Evolutionary conservation across 2,329 filamentous ascomycete genomes (phyloP).

Genomic region (Ophiostoma sp.): DNA sequence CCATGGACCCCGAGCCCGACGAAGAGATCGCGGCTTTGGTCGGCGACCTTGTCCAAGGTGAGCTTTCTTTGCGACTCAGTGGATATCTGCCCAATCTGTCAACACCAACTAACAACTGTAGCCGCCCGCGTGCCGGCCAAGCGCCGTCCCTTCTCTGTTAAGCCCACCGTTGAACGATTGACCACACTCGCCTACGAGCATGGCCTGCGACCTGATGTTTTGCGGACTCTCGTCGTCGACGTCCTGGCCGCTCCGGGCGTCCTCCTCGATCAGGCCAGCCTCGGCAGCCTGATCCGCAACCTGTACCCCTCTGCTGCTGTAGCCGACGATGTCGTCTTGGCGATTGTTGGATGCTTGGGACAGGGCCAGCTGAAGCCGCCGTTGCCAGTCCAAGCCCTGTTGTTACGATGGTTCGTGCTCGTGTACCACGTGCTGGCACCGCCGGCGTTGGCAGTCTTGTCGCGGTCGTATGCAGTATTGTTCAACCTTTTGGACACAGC

Average conservation of each 20-base stretch:
- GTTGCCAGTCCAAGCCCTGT: constrained; percentile 65
- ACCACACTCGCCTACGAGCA: constrained; percentile 64
- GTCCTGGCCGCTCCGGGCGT: constrained; percentile 58
- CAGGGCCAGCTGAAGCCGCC: constrained; percentile 75
- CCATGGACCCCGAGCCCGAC: constrained; percentile 29
- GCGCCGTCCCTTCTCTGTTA: constrained; percentile 62
- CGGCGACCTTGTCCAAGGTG: constrained; percentile 31
- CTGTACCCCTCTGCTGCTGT: constrained; percentile 72
- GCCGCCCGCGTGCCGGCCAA: constrained; percentile 65
- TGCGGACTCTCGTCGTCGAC: constrained; percentile 66
- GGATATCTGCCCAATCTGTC: neutral
- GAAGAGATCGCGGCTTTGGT: constrained; percentile 28
- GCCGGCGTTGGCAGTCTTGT: constrained; percentile 62
- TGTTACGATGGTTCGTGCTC: constrained; percentile 78
- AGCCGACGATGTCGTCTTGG: constrained; percentile 60
- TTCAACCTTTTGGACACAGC: constrained; percentile 83
- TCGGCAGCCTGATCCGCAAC: constrained; percentile 67
- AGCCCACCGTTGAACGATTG: constrained; percentile 63
- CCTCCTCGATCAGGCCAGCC: constrained; percentile 73
- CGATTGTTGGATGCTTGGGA: constrained; percentile 71
- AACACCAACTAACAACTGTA: constrained; percentile 34
- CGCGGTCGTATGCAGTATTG: constrained; percentile 70
- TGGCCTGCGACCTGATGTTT: constrained; percentile 62
- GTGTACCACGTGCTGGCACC: constrained; percentile 64
- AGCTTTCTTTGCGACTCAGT: neutral